Base-by-base conservation (phyloP, 1,284 basidiomycete species). In the Caloboletus firmus region DNA sequence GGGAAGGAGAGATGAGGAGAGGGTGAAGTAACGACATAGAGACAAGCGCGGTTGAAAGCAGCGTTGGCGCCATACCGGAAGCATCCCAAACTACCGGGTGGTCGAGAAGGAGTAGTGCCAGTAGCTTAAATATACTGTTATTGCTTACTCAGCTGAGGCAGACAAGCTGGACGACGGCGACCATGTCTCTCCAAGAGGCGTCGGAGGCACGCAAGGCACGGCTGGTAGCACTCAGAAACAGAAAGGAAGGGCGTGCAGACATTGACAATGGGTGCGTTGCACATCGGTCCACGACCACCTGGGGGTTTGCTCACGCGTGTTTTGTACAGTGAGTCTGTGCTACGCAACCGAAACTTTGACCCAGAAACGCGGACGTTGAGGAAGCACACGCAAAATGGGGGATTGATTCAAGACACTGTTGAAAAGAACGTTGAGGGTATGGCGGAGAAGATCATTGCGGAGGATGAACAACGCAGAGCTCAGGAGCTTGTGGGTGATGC, bases 151-250 rank as follows among this genome's bases (percentile, higher is more conserved):
- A 71, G 65, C 55, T 2, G 6, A 4, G 18, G 22, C 15, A 28
- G 28, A 43, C n/a, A 32, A 2, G 56, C 40, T 34, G 7, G 18
- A 45, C 20, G 24, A 49, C 45, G 26, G 54, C 47, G 42, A 54
- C 55, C 59, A 93, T 92, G 82, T 91, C 91, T 57, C 82, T 98
- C 44, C 90, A 87, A 56, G 89, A 89, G 59, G 87, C 86, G 9
- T 85, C 91, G 10, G 89, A 93, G 60, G 85, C 86, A n/a, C 83
- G 95, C 47, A 96, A 95, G 71, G 85, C 86, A 50, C 87, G 94
- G 56, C 77, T 98, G 3, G 74, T 86, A 39, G 92, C 93, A 1
- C 79, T 98, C 40, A 82, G 89, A 59, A 87, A 83, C 68, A 79
- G 85, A 58, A 95, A 93, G 67, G 82, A 82, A 2, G 89, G 85